A percentile compares a stretch with the other conserved stretches of the same genome.
phyloP scores from a whole-genome alignment of 2,329 filamentous ascomycete species.

The Lasiodiplodia hormozganensis region DNA sequence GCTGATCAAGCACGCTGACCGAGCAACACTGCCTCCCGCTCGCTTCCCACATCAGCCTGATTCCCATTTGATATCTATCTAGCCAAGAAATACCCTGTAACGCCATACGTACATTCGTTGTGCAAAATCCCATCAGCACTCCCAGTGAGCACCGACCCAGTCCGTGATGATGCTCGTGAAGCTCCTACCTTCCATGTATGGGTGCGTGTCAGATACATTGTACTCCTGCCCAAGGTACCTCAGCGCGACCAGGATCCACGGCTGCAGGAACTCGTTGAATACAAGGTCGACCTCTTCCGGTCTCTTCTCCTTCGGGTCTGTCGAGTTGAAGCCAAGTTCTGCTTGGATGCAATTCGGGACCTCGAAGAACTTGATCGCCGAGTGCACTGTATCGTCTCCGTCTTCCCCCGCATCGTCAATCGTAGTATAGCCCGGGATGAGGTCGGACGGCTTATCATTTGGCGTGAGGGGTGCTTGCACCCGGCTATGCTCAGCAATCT shows the following conservation, averaged over 20 bases:
- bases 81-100: neutral
- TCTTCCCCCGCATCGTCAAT: conserved; percentile 81
- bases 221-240: conserved; percentile 64
- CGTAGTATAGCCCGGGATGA: conserved; percentile 87
- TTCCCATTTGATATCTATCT: neutral
- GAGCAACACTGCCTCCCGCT: neutral
- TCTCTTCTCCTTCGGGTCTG: conserved; percentile 36
- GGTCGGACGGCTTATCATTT: conserved; percentile 47
- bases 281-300: conserved; percentile 84
- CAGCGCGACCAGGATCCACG: conserved; percentile 78
- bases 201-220: conserved; percentile 57
- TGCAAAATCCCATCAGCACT: conserved; percentile 2
- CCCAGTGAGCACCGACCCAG: conserved; percentile 66
- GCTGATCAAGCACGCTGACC: conserved; percentile 22
- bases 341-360: conserved; percentile 86
- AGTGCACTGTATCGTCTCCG: conserved; percentile 90
- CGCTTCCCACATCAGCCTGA: neutral
- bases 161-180: conserved; percentile 65
- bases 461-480: conserved; percentile 40
- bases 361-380: conserved; percentile 73
- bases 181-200: conserved; percentile 60
- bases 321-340: conserved; percentile 65
- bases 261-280: conserved; percentile 89
- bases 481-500: conserved; percentile 21
- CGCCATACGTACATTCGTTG: neutral